phyloP scores from a whole-genome alignment of 768 basidiomycete genomes.

The Pulveroboletus sp. region DNA sequence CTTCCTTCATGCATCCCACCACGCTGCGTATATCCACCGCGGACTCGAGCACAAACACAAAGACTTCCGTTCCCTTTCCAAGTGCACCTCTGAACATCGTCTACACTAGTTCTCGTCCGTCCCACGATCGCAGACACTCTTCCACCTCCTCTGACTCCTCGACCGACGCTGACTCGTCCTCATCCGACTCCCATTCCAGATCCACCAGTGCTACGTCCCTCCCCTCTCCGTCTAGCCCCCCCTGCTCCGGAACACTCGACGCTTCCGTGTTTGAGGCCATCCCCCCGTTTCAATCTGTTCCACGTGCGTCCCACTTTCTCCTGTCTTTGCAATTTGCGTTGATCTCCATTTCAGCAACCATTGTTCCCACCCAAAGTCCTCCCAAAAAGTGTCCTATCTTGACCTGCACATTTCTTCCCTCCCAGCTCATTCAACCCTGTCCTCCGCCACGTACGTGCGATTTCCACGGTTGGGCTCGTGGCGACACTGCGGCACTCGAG shows the following conservation, averaged over 20 bases:
- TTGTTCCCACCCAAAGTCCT: slow-evolving; percentile 5
- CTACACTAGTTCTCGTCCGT: not conserved
- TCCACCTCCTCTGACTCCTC: slow-evolving; percentile 25
- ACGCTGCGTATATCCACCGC: slow-evolving; percentile 30
- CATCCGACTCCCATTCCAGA: slow-evolving; percentile 18
- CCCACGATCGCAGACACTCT: slow-evolving; percentile 30
- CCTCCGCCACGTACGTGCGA: slow-evolving; percentile 17
- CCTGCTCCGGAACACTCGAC: slow-evolving; percentile 8
- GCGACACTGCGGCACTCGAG: slow-evolving; percentile 14
- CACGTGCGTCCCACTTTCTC: slow-evolving; percentile 1
- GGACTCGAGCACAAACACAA: slow-evolving; percentile 7
- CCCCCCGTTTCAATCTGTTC: not conserved
- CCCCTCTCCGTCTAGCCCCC: slow-evolving; percentile 20
- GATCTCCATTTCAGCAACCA: slow-evolving; percentile 10
- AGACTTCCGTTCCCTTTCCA: slow-evolving; percentile 6
- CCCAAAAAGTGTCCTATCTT: slow-evolving; percentile 33
- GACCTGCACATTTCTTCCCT: slow-evolving; percentile 48
- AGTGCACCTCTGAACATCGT: slow-evolving; percentile 13
- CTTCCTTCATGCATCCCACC: slow-evolving; percentile 38
- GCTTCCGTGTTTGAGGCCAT: slow-evolving; percentile 1
- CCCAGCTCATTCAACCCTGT: slow-evolving; percentile 37
- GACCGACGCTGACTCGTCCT: slow-evolving; percentile 21
- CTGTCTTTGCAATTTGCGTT: not conserved
- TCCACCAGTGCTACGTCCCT: slow-evolving; percentile 28
- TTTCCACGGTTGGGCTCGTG: slow-evolving; percentile 17